These are phyloP conservation scores for Vaccinium vitisidaea DNA, from an alignment of 148 eudicot species.

Conservation along the genomic window DNA sequence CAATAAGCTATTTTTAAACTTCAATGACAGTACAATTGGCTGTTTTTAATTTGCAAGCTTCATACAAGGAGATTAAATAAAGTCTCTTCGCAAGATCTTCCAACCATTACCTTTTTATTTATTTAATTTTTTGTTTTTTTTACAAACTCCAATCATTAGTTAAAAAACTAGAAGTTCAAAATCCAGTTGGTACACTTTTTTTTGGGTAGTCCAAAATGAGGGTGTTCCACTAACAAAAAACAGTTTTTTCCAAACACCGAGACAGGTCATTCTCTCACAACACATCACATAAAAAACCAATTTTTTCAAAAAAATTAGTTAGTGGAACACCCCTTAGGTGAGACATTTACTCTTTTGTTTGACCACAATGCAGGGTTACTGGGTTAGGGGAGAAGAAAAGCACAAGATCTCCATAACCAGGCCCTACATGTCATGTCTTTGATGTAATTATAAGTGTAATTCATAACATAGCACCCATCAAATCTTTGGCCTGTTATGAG, in stretches of 20 bases:
- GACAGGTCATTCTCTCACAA: too few species aligned
- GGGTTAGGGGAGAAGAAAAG: not conserved
- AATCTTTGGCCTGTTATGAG: not conserved
- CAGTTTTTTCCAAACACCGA: too few species aligned
- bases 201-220: not conserved
- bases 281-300: too few species aligned
- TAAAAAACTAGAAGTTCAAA: not conserved
- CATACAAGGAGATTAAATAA: not conserved
- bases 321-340: too few species aligned
- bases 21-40: too few species aligned
- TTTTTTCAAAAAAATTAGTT: too few species aligned
- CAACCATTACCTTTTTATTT: not conserved
- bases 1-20: too few species aligned
- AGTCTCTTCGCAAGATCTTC: not conserved
- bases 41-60: not conserved
- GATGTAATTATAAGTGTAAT: not conserved
- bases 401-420: not conserved
- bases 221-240: too few species aligned
- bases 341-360: not conserved
- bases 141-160: not conserved
- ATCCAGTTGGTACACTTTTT: not conserved
- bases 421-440: not conserved
- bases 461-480: not conserved
- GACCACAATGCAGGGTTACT: not conserved
- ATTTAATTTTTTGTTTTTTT: too few species aligned